phyloP scores from a whole-genome alignment of 345 rosid genomes.

The Pugionium dolabratum region DNA sequence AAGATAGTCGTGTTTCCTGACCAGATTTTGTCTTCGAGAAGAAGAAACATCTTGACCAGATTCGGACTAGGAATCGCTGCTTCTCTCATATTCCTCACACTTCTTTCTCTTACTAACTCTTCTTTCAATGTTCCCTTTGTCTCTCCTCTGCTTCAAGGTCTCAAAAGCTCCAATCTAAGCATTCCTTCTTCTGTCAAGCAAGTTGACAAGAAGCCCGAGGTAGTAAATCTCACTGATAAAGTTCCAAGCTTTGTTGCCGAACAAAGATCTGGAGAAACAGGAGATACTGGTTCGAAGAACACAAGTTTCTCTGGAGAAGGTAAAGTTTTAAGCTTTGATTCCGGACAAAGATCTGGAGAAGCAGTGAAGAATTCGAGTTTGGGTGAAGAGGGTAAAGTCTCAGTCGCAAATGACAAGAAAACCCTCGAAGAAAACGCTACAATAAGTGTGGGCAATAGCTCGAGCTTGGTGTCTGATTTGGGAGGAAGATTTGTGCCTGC shows the following conservation, averaged over 20 bases:
- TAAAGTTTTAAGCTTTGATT: constrained; percentile 39
- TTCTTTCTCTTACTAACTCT: constrained; percentile 51
- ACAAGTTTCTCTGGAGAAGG: constrained; percentile 24
- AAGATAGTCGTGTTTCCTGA: constrained; percentile 47
- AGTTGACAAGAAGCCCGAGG: constrained; percentile 20
- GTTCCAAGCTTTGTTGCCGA: constrained; percentile 37
- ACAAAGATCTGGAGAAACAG: constrained; percentile 32
- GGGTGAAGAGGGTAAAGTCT: constrained; percentile 9
- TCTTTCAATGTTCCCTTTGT: constrained; percentile 42
- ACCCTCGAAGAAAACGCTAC: constrained; percentile 36
- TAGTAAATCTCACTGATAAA: constrained; percentile 31
- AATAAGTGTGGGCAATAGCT: constrained; percentile 21
- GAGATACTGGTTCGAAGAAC: constrained; percentile 16
- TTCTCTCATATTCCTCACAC: constrained; percentile 47
- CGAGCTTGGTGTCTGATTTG: constrained; percentile 37
- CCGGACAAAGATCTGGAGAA: constrained; percentile 31
- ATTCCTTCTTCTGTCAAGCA: constrained; percentile 37
- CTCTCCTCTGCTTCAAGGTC: constrained; percentile 50
- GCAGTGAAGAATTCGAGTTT: constrained; percentile 17
- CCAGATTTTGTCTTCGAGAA: constrained; percentile 45
- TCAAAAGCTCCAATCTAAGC: constrained; percentile 39
- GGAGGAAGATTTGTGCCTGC: constrained; percentile 21
- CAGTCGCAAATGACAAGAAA: constrained; percentile 16
- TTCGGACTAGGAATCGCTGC: constrained; percentile 53
- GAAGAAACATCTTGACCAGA: constrained; percentile 52